phyloP scores from a whole-genome alignment of 1,284 basidiomycete genomes.

The Trametes hirsuta region DNA sequence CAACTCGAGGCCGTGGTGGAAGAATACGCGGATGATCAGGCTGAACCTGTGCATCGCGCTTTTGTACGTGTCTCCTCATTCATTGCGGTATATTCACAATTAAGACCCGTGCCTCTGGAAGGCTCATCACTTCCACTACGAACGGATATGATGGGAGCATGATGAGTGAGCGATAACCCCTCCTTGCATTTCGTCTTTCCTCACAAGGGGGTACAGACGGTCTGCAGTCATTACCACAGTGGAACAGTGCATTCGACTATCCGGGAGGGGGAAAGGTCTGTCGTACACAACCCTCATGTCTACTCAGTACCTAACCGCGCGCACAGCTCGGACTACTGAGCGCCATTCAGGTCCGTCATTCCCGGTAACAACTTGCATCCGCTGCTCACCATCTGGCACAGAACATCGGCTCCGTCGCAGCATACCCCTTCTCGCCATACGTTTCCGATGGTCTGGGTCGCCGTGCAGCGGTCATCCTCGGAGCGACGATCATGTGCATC shows the following conservation, averaged over 20 bases:
- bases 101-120: constrained; percentile 25
- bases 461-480: constrained; percentile 60
- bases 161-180: constrained; percentile 50
- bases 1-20: constrained; percentile 35
- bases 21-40: constrained; percentile 44
- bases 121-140: constrained; percentile 73
- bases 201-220: constrained; percentile 42
- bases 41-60: constrained; percentile 69
- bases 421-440: constrained; percentile 71
- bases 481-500: constrained; percentile 63
- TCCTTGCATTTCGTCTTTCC: neutral
- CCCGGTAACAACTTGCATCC: neutral
- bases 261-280: constrained; percentile 51
- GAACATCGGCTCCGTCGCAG: constrained; percentile 69
- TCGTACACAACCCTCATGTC: neutral
- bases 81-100: neutral
- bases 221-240: constrained; percentile 64
- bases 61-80: constrained; percentile 43
- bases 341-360: constrained; percentile 63
- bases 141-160: constrained; percentile 75
- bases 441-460: constrained; percentile 69
- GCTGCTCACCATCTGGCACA: constrained; percentile 27
- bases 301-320: neutral
- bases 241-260: constrained; percentile 58
- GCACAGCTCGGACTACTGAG: constrained; percentile 65